phyloP scores from a whole-genome alignment of 2,329 filamentous ascomycete genomes.

The Sphaerulina vaccinii region DNA sequence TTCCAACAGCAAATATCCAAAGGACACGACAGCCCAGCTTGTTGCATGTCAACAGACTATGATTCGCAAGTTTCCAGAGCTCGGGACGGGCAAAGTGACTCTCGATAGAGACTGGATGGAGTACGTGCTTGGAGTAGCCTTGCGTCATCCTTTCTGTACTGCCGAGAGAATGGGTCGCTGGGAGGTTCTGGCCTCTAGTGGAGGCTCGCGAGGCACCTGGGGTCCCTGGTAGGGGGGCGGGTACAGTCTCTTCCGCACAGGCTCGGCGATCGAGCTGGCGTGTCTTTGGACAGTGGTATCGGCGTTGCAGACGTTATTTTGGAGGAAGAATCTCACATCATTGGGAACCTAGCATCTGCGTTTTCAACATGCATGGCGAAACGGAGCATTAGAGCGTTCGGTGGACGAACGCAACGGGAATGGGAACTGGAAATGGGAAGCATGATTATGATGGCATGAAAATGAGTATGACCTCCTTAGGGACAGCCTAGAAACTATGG shows the following conservation, averaged over 20 bases:
- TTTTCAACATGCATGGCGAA: constrained; percentile 19
- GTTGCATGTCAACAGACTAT: constrained; percentile 25
- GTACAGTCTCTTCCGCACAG: not conserved
- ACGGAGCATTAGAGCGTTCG: constrained; percentile 1
- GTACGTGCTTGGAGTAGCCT: constrained; percentile 28
- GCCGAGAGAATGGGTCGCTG: constrained; percentile 30
- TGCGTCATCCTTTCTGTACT: constrained; percentile 30
- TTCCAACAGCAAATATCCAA: constrained; percentile 17
- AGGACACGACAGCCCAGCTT: constrained; percentile 20
- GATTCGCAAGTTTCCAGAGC: constrained; percentile 27
- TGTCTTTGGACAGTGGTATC: not conserved
- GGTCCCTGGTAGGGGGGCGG: constrained; percentile 30
- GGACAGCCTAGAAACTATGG: not conserved
- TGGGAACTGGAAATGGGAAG: constrained; percentile 6
- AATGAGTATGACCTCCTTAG: too few relatives aligned
- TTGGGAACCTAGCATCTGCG: not conserved
- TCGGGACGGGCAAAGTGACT: constrained; percentile 24
- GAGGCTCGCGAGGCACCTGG: constrained; percentile 29
- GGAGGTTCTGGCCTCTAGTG: constrained; percentile 29
- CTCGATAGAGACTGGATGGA: constrained; percentile 30
- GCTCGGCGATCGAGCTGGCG: constrained; percentile 3
- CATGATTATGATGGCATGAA: constrained; percentile 19
- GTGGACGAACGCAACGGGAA: constrained; percentile 1
- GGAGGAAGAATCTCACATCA: not conserved
- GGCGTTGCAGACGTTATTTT: too few relatives aligned